A percentile compares a stretch with the other conserved stretches of the same genome.
phyloP scores from a whole-genome alignment of 768 basidiomycete genomes.

The Podaxis carcinomalis region DNA sequence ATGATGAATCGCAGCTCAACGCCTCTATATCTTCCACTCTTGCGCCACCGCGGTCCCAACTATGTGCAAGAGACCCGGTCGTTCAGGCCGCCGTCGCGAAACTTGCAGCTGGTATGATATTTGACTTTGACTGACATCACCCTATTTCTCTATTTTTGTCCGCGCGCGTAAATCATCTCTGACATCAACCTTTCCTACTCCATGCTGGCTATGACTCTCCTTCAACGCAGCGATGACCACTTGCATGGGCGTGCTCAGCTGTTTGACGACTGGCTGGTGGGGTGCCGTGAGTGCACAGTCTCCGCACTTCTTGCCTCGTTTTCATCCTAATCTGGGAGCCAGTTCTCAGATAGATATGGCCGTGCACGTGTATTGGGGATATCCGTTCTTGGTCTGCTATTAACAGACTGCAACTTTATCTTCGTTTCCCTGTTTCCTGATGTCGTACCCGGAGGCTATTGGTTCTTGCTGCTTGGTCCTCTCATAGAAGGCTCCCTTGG shows the following conservation, averaged over 20 bases:
- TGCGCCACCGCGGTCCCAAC: neutral
- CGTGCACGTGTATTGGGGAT: slow-evolving; percentile 62
- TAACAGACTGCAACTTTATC: slow-evolving; percentile 64
- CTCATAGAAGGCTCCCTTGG: slow-evolving; percentile 68
- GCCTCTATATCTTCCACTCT: neutral
- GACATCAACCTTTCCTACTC: neutral
- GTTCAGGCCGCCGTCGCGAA: slow-evolving; percentile 72
- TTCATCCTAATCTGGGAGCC: slow-evolving; percentile 11
- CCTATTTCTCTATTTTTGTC: neutral
- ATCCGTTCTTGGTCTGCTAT: slow-evolving; percentile 54
- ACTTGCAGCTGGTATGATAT: slow-evolving; percentile 52
- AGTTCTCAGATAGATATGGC: slow-evolving; percentile 79
- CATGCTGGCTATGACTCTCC: neutral
- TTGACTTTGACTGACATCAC: neutral
- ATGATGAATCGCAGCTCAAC: neutral
- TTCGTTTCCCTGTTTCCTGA: slow-evolving; percentile 56
- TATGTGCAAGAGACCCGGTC: slow-evolving; percentile 64
- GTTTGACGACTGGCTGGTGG: slow-evolving; percentile 85
- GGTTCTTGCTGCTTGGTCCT: slow-evolving; percentile 67
- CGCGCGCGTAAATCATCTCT: slow-evolving; percentile 1
- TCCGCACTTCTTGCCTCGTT: neutral
- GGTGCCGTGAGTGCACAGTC: slow-evolving; percentile 51
- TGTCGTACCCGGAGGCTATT: slow-evolving; percentile 74
- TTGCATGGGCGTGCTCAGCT: slow-evolving; percentile 67
- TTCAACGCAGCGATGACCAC: slow-evolving; percentile 50